phyloP scores from a whole-genome alignment of 805 yeast species.

The Ogataea polymorpha region DNA sequence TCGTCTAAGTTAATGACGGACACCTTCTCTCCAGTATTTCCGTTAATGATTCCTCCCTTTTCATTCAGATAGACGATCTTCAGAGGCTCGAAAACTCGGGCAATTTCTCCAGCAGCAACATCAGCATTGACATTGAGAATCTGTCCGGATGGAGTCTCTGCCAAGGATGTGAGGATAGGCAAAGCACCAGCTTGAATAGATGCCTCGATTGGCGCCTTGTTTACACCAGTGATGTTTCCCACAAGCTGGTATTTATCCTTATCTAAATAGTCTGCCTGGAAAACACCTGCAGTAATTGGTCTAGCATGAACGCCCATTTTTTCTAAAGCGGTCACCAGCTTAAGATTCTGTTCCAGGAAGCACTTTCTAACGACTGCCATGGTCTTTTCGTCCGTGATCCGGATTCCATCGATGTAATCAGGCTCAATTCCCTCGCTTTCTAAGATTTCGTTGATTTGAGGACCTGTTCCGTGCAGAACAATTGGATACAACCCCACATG shows the following conservation, averaged over 20 bases:
- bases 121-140: slow-evolving; percentile 97
- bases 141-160: slow-evolving; percentile 96
- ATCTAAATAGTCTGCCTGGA: slow-evolving; percentile 88
- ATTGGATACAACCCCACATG: slow-evolving; percentile 98
- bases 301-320: slow-evolving; percentile 96
- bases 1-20: slow-evolving; percentile 92
- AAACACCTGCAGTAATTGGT: slow-evolving; percentile 97
- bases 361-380: slow-evolving; percentile 96
- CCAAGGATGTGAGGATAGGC: slow-evolving; percentile 93
- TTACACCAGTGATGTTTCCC: slow-evolving; percentile 83
- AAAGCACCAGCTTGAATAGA: slow-evolving; percentile 94
- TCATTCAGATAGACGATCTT: slow-evolving; percentile 95
- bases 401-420: slow-evolving; percentile 91
- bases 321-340: slow-evolving; percentile 93
- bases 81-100: slow-evolving; percentile 94
- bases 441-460: slow-evolving; percentile 91
- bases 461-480: slow-evolving; percentile 97
- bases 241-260: slow-evolving; percentile 88
- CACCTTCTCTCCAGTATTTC: slow-evolving; percentile 85
- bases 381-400: slow-evolving; percentile 91
- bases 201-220: slow-evolving; percentile 88
- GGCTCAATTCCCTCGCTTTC: slow-evolving; percentile 96
- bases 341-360: slow-evolving; percentile 91
- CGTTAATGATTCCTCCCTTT: slow-evolving; percentile 95
- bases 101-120: slow-evolving; percentile 97